Base-by-base conservation (phyloP, 1,139 yeast genomes). In the Hansenula sp. region DNA sequence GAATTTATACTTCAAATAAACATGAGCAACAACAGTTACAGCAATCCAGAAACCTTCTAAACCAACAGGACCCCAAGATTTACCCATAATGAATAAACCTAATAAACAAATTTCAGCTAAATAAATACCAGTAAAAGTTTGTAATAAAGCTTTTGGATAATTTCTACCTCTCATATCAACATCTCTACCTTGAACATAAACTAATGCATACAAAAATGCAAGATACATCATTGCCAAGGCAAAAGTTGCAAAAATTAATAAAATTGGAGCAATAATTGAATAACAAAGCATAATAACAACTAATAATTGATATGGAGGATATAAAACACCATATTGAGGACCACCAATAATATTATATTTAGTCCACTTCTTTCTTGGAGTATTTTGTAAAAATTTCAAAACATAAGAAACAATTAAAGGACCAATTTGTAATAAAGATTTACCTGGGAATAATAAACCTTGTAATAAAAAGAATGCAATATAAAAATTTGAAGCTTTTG, bases 231-330 rank as follows among this genome's bases (percentile, higher is more conserved):
- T 62, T 4, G 68, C 57, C 33, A 87, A 67, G 4, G 87, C 76
- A 46, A 82, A 61, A 3, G 83, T 66, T 24, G 87, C 69, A 58
- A 85, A 83, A 2, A 85, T 53, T 22, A 86, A 64, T 6, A 89
- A 75, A 38, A 87, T 54, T 9, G 97, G 96, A 2, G 95, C 78
- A 25, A 89, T 80, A 14, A 88, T 73, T 2, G 89, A 73, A 55
- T 87, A 88, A 1, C 82, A 78, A 20, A 89, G 56, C 3, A 85
- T 82, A 43, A 89, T 81, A 13, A 84, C 76, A 2, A 82, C 83
- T 56, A 84, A 71, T 22, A 85, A 77, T 32, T 95, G 82, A 43
- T 79, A 76, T 0, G 77, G 70, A 0, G 96, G 94, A 55, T 82
- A 88, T 2, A 75, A 61, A 2, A 87, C 73, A 3, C 96, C 96